phyloP scores from a whole-genome alignment of 164 flowering plant species.

The Stephania yunnanensis region DNA sequence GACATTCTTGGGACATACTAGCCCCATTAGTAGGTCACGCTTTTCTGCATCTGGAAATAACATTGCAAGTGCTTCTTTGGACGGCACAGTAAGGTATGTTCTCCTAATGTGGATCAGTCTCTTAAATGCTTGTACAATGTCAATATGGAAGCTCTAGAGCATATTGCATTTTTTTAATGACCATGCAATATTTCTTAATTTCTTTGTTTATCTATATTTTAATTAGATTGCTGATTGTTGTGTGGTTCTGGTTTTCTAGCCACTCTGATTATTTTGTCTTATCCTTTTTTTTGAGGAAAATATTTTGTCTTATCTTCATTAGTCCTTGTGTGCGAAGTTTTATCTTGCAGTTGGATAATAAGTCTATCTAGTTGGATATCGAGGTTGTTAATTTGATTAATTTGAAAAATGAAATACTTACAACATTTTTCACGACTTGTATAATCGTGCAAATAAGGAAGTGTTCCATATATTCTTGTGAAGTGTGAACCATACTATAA shows the following conservation, averaged over 20 bases:
- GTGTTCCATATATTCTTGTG: not conserved
- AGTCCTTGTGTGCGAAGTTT: not conserved
- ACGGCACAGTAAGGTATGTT: slow-evolving; percentile 90
- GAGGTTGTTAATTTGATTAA: not conserved
- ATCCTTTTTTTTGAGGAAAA: not conserved
- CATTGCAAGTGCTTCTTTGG: slow-evolving; percentile 93
- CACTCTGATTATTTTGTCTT: not conserved
- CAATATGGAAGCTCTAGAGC: not conserved
- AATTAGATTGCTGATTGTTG: not conserved
- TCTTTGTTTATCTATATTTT: slow-evolving; percentile 3
- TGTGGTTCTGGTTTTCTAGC: no score
- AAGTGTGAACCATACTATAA: no score
- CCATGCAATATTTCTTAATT: not conserved
- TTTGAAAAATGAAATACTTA: not conserved
- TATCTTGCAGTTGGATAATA: no score
- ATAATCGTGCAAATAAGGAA: not conserved
- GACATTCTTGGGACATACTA: slow-evolving; percentile 88
- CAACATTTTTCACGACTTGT: not conserved
- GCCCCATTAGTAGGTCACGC: slow-evolving; percentile 83
- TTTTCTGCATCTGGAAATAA: slow-evolving; percentile 91
- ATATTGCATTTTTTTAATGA: not conserved
- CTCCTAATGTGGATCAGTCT: not conserved
- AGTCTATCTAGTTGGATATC: no score
- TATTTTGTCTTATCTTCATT: no score
- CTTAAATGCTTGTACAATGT: not conserved